Base-by-base conservation (phyloP, 2,329 filamentous ascomycete genomes). In the Alternaria ethzedia region DNA sequence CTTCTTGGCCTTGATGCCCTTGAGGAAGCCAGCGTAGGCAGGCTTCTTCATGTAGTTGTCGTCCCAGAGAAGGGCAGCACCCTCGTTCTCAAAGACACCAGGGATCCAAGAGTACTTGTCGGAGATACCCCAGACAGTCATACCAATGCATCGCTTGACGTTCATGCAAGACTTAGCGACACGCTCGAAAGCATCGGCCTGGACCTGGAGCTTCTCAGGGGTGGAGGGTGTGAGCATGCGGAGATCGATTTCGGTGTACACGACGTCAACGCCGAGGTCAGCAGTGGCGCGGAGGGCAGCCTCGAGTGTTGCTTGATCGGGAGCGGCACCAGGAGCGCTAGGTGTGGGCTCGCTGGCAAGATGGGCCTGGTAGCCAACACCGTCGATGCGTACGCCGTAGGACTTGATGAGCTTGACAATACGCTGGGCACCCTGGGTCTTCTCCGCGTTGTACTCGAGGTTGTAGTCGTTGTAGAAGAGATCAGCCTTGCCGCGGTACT, bases 391-490 rank as follows among this genome's bases (percentile, higher is more conserved):
- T 52, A 80, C 79, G 15, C 80, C 80, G 23, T 80, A 81, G 7
- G 78, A 78, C 59, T 81, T 73, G 49, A 83, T 72, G 26, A 76
- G 76, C 64, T 79, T 78, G 58, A 82, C 78, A 46, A 82, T 77
- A 21, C 74, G 64, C 26, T 71, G 69, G 1, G 79, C 79, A 28
- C 77, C 79, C 46, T 63, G 71, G 43, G 76, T 70, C 62, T 84
- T 84, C 4, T 82, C 80, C 5, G 83, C 83, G 15, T 83, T 82
- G 20, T 79, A 82, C 77, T 90, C 89, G 62, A 89, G 85, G 80
- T 88, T 89, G 82, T 89, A 90, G 77, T 89, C 87, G 72, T 89
- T 89, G 80, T 87, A 87, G 75, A 85, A 89, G 28, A 84, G 78
- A 54, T 84, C 82, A 15, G 74, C 78, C 21, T 71, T 65, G 5